Base-by-base conservation (phyloP, 768 basidiomycete species). In the Hemileccinum impolitum region DNA sequence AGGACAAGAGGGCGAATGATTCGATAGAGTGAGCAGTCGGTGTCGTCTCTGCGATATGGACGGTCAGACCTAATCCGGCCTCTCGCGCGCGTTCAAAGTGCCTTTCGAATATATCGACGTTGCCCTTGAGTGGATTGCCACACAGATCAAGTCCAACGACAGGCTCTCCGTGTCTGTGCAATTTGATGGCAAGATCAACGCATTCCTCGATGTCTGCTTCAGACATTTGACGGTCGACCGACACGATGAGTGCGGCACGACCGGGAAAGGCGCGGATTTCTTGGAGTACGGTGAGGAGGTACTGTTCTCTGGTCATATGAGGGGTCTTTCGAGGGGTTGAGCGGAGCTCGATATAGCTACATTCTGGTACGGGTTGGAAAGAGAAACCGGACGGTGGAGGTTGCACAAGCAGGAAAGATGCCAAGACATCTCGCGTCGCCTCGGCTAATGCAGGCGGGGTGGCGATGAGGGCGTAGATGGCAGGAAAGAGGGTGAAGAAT, bases 11-110 rank as follows among this genome's bases (percentile, higher is more conserved):
- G 32, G 69, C 62, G 9, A 77, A 65, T 1, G 84, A 85, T 51
- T 93, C 90, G 43, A 73, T 69, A 3, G 73, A 7, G 80, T 67
- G 60, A 80, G 81, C 23, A 67, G 58, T 8, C 49, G 47, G 0
- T 77, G 81, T 83, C 82, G 85, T 87, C 76, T 94, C 90, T 2
- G 90, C 88, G 44, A 92, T 84, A 64, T 93, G 90, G 32, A 92
- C 63, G 0, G 90, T 93, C n/a, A 90, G 57, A 2, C 82, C 76
- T 8, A 93, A 64, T 1, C 87, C 87, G 1, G 76, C 81, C 32
- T 62, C 70, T 48, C 77, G 81, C 1, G 79, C 87, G 39, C 70
- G 66, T 11, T 63, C 65, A 57, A 91, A 80, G 51, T 79, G 71
- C 19, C 69, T 68, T 15, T 64, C 71, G 51, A 87, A 83, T 3